Percentiles rank a stretch among this genome's conserved stretches.
These are phyloP conservation scores for Neofusicoccum parvum DNA, from an alignment of 2,329 filamentous ascomycete genomes.

Conservation along the genomic window DNA sequence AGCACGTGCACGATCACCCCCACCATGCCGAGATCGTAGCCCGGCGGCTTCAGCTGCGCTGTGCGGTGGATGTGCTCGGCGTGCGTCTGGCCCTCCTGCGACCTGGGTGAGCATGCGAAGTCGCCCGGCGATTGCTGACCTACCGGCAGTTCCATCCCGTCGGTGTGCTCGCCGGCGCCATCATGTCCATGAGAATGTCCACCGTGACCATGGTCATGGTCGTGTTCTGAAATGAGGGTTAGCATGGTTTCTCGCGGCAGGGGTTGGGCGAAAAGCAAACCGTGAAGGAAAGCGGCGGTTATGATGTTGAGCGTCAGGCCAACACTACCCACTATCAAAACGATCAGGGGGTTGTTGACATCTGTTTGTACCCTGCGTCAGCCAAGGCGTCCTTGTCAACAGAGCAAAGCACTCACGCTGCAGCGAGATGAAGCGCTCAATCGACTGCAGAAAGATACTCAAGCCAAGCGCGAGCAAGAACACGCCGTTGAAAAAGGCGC, in stretches of 20 bases:
- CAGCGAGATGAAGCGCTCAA: slow-evolving; percentile 68
- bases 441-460: slow-evolving; percentile 72
- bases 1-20: slow-evolving; percentile 71
- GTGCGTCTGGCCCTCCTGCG: slow-evolving; percentile 24
- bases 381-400: no score
- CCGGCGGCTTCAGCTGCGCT: slow-evolving; percentile 29
- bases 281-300: slow-evolving; percentile 66
- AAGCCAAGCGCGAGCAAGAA: slow-evolving; percentile 72
- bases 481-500: slow-evolving; percentile 79
- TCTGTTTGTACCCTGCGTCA: slow-evolving; percentile 41
- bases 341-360: slow-evolving; percentile 65
- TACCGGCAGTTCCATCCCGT: neutral
- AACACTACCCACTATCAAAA: slow-evolving; percentile 70
- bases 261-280: slow-evolving; percentile 38
- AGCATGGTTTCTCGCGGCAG: no score
- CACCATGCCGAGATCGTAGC: slow-evolving; percentile 67
- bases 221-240: neutral
- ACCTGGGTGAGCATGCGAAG: neutral
- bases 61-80: slow-evolving; percentile 33
- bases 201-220: neutral
- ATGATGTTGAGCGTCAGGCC: slow-evolving; percentile 70
- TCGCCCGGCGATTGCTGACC: neutral
- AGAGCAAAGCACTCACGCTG: slow-evolving; percentile 45
- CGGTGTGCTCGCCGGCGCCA: neutral
- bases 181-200: neutral